Evolutionary conservation across 495 filamentous ascomycete species (phyloP).

Genomic region (Daldinia childiae): DNA sequence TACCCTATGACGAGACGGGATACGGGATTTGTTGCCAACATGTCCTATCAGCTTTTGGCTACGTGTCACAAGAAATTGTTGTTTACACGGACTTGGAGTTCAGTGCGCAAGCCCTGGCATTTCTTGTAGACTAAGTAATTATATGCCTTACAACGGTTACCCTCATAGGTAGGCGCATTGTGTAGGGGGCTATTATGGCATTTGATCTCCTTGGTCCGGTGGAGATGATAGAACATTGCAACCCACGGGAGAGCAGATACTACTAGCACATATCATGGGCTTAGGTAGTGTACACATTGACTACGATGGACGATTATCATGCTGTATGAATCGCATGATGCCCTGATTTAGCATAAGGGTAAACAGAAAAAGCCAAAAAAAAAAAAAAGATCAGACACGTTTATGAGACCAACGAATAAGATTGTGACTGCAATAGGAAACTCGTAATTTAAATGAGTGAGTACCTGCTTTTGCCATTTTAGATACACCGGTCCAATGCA

Average conservation of each 20-base stretch:
- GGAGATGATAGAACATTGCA: neutral
- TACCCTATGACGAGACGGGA: neutral
- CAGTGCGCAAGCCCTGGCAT: neutral
- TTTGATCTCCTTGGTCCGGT: neutral
- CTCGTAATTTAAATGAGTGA: conserved; percentile 9
- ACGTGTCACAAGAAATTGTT: neutral
- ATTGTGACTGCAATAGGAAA: neutral
- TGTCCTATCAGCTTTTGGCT: neutral
- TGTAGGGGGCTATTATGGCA: neutral
- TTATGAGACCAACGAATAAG: neutral
- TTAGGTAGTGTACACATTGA: neutral
- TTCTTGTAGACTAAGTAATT: neutral
- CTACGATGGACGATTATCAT: neutral
- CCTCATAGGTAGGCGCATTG: neutral
- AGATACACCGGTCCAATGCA: conserved; percentile 16
- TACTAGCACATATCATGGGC: neutral
- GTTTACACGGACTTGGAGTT: neutral
- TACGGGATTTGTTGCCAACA: neutral
- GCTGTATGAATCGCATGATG: neutral
- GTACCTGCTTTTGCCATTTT: conserved; percentile 15
- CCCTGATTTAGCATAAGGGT: neutral
- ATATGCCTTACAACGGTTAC: neutral
- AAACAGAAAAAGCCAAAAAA: neutral
- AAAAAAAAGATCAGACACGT: neutral
- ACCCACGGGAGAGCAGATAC: neutral